Evolutionary conservation across 2,329 filamentous ascomycete species (phyloP).

Genomic region (Didymella pinodella): DNA sequence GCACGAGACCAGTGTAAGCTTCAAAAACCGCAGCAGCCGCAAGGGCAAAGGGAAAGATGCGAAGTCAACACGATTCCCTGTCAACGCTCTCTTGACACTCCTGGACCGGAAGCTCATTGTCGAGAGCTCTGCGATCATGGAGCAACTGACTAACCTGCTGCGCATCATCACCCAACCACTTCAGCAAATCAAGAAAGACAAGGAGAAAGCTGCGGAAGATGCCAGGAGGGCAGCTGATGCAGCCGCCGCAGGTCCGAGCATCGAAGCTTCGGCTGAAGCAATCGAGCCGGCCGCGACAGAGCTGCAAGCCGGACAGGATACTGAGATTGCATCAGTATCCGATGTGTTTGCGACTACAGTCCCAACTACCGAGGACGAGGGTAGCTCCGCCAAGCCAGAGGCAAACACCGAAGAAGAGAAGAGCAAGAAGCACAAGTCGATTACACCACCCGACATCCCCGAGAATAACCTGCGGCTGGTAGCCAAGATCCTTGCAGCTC

Average conservation of each 20-base stretch:
- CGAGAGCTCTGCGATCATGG: conserved; percentile 97
- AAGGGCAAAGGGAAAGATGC: conserved; percentile 90
- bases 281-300: conserved; percentile 18
- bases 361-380: conserved; percentile 26
- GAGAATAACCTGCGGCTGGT: conserved; percentile 89
- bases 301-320: conserved; percentile 30
- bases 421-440: conserved; percentile 65
- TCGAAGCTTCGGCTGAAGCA: conserved; percentile 33
- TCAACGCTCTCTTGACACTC: conserved; percentile 88
- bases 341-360: conserved; percentile 36
- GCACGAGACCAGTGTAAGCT: conserved; percentile 79
- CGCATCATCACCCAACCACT: conserved; percentile 89
- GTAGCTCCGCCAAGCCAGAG: conserved; percentile 40
- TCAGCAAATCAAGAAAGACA: conserved; percentile 83
- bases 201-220: conserved; percentile 67
- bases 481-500: conserved; percentile 94
- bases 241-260: conserved; percentile 16
- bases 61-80: conserved; percentile 84
- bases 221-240: conserved; percentile 44
- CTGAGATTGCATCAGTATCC: conserved; percentile 52
- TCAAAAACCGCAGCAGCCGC: conserved; percentile 78
- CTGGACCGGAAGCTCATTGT: conserved; percentile 95
- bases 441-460: conserved; percentile 85
- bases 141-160: conserved; percentile 84
- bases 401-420: conserved; percentile 38